phyloP scores from a whole-genome alignment of 2,329 filamentous ascomycete species.

The Pseudogymnoascus sp. region DNA sequence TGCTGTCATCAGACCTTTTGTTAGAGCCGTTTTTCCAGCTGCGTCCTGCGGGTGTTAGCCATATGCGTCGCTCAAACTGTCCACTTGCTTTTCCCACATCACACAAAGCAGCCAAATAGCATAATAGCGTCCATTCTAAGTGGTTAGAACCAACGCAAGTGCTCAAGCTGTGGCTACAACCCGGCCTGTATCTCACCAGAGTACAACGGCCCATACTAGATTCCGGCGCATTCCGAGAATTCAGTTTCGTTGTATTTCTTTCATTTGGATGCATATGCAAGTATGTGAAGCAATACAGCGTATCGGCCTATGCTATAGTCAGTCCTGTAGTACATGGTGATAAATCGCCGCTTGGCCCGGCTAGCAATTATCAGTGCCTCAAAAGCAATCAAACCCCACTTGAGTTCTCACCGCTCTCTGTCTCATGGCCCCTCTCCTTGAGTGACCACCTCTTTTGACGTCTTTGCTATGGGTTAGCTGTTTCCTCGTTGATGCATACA shows the following conservation, averaged over 20 bases:
- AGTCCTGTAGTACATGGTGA: not conserved
- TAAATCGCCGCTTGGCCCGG: not conserved
- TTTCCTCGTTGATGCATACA: not conserved
- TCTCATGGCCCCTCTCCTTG: not conserved
- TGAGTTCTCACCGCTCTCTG: not conserved
- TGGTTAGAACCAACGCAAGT: not conserved
- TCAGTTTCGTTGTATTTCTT: not conserved
- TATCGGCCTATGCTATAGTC: not conserved
- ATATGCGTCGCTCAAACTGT: not conserved
- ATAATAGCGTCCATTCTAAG: not conserved
- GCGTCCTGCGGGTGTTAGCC: not conserved
- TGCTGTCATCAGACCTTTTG: not conserved
- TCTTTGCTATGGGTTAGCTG: too few species aligned
- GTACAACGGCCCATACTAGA: not conserved
- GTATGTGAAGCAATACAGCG: not conserved
- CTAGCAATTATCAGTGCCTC: not conserved
- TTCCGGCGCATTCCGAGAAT: not conserved
- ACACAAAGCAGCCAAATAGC: not conserved
- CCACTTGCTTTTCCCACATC: not conserved
- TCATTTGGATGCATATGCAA: not conserved
- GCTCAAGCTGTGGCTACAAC: not conserved
- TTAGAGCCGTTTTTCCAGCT: not conserved
- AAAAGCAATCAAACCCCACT: not conserved
- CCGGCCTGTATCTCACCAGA: not conserved
- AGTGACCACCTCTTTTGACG: not conserved